Evolutionary conservation across 768 basidiomycete genomes (phyloP).

Genomic region (Tricholomella constricta): DNA sequence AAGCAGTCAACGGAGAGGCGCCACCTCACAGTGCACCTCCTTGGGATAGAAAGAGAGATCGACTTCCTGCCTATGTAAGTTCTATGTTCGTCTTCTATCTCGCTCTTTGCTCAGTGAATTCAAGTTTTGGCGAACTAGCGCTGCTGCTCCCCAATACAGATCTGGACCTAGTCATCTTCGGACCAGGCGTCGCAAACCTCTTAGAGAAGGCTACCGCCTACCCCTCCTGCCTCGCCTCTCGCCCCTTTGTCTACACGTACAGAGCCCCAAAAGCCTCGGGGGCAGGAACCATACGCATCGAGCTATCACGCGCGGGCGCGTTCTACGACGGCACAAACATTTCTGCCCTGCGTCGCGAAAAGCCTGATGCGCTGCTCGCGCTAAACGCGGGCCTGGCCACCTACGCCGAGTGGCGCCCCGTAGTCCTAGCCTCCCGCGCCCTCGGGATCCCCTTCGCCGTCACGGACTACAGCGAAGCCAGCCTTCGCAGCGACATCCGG

Average conservation of each 20-base stretch:
- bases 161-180: slow-evolving; percentile 43
- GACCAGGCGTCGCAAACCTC: slow-evolving; percentile 31
- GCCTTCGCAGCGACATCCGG: slow-evolving; percentile 9
- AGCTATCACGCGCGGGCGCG: slow-evolving; percentile 25
- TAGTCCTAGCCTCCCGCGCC: slow-evolving; percentile 27
- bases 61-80: slow-evolving; percentile 43
- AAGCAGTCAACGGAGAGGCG: slow-evolving; percentile 26
- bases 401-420: slow-evolving; percentile 38
- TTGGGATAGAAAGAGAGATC: slow-evolving; percentile 43
- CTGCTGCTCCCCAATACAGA: slow-evolving; percentile 47
- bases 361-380: slow-evolving; percentile 45
- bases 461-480: slow-evolving; percentile 22
- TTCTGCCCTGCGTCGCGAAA: slow-evolving; percentile 2
- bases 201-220: slow-evolving; percentile 32
- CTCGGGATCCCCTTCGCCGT: slow-evolving; percentile 28
- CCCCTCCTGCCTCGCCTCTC: slow-evolving; percentile 28
- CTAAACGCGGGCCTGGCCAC: slow-evolving; percentile 40
- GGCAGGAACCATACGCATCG: slow-evolving; percentile 38
- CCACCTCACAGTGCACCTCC: slow-evolving; percentile 34
- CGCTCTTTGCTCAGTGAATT: background rate
- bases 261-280: slow-evolving; percentile 38
- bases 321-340: slow-evolving; percentile 15
- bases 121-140: slow-evolving; percentile 48
- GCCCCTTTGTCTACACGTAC: slow-evolving; percentile 32
- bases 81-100: background rate